Evolutionary conservation across 306 rosid genomes (phyloP).

Genomic region (Datisca glomerata): DNA sequence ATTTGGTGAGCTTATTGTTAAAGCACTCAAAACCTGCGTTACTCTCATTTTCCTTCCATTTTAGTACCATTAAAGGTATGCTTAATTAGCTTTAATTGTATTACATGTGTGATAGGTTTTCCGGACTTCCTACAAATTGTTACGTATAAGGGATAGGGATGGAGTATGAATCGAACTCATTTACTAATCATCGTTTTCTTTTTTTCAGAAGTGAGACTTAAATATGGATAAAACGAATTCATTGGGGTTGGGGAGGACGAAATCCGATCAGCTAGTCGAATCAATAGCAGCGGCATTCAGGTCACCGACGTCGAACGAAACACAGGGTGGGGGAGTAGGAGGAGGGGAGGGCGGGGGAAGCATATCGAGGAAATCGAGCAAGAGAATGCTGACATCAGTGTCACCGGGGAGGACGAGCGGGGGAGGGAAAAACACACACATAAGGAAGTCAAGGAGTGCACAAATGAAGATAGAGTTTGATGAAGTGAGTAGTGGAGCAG

Average conservation of each 20-base stretch:
- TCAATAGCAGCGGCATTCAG: slow-evolving; percentile 36
- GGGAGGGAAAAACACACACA: slow-evolving; percentile 52
- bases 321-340: not conserved
- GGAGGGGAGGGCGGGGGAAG: slow-evolving; percentile 20
- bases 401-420: slow-evolving; percentile 40
- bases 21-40: no score
- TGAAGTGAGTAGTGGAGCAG: slow-evolving; percentile 69
- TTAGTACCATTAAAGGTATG: no score
- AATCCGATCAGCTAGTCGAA: slow-evolving; percentile 73
- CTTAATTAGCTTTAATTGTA: no score
- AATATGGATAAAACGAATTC: slow-evolving; percentile 43
- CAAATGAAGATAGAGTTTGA: slow-evolving; percentile 71
- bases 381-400: slow-evolving; percentile 27
- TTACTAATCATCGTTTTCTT: not conserved
- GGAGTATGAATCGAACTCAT: no score
- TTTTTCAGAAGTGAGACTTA: not conserved
- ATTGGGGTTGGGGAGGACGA: slow-evolving; percentile 35
- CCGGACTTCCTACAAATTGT: no score
- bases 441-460: slow-evolving; percentile 82
- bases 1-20: no score
- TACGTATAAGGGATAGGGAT: no score
- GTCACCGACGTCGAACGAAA: slow-evolving; percentile 33
- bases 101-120: no score
- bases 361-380: slow-evolving; percentile 66
- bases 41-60: no score